Evolutionary conservation across 805 yeast genomes (phyloP).

Genomic region (Cyberlindnera xishuangbannaensis): DNA sequence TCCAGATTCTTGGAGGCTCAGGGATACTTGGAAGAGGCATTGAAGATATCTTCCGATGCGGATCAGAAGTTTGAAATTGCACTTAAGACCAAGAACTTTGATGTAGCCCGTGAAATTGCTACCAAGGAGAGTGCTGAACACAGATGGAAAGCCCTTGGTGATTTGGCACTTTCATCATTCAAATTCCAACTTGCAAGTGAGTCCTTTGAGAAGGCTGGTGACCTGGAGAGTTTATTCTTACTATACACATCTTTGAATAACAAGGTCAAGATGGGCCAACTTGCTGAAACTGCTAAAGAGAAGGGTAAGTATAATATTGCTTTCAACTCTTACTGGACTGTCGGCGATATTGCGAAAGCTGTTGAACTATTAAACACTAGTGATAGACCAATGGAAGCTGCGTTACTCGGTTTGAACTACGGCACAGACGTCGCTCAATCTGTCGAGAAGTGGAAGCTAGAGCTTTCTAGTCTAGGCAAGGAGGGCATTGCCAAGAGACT

Average conservation of each 20-base stretch:
- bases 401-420: slow-evolving; percentile 73
- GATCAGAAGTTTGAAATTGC: slow-evolving; percentile 94
- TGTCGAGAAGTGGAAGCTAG: slow-evolving; percentile 63
- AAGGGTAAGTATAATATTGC: slow-evolving; percentile 85
- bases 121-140: slow-evolving; percentile 46
- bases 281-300: slow-evolving; percentile 64
- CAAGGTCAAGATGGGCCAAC: slow-evolving; percentile 46
- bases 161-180: slow-evolving; percentile 73
- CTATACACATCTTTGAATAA: slow-evolving; percentile 79
- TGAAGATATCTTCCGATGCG: slow-evolving; percentile 73
- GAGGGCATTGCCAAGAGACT: slow-evolving; percentile 58
- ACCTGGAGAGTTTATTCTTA: slow-evolving; percentile 74
- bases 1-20: slow-evolving; percentile 93
- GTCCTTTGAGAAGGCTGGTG: slow-evolving; percentile 73
- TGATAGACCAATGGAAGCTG: slow-evolving; percentile 77
- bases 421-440: slow-evolving; percentile 38
- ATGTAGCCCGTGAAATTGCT: slow-evolving; percentile 66
- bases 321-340: slow-evolving; percentile 85
- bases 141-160: slow-evolving; percentile 92
- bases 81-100: slow-evolving; percentile 63
- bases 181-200: slow-evolving; percentile 74
- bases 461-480: slow-evolving; percentile 47
- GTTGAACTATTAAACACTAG: slow-evolving; percentile 59
- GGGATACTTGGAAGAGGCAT: slow-evolving; percentile 80
- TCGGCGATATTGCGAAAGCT: slow-evolving; percentile 63